Conservation (phyloP, 2,329 filamentous ascomycete species). For the Botrytis sinoallii region DNA sequence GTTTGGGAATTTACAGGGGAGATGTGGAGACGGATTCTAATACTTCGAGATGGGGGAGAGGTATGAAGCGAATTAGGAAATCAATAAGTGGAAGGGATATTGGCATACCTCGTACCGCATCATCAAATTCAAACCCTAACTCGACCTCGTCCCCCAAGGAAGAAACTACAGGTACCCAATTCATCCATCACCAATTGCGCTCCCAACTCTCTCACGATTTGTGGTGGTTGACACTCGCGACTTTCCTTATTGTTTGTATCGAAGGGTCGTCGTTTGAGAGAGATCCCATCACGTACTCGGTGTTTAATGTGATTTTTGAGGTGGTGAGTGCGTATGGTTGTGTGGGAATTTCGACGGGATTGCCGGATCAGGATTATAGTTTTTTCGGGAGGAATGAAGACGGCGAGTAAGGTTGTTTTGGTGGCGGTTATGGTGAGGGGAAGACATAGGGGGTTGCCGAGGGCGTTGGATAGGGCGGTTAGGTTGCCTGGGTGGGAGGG, state of each 20-base stretch:
- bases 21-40: background rate
- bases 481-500: constrained; percentile 39
- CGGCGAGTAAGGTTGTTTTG: constrained; percentile 56
- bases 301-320: constrained; percentile 60
- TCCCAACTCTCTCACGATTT: constrained; percentile 64
- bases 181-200: constrained; percentile 49
- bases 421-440: constrained; percentile 56
- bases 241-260: constrained; percentile 58
- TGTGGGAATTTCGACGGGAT: constrained; percentile 58
- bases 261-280: constrained; percentile 54
- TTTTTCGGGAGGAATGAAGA: constrained; percentile 56
- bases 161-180: constrained; percentile 15
- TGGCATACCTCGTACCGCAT: background rate
- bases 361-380: constrained; percentile 52
- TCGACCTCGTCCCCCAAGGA: background rate
- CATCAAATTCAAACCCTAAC: background rate
- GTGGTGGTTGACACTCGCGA: constrained; percentile 61
- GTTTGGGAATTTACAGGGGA: constrained; percentile 55
- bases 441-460: constrained; percentile 54
- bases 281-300: constrained; percentile 51
- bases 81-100: constrained; percentile 9
- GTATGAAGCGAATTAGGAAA: background rate
- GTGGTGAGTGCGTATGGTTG: constrained; percentile 57
- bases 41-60: constrained; percentile 18
- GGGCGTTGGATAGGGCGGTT: constrained; percentile 54